A percentile compares a stretch with the other conserved stretches of the same genome.
These are phyloP conservation scores for Exophiala oligosperma DNA, from an alignment of 2,329 filamentous ascomycete species.

Conservation along the genomic window DNA sequence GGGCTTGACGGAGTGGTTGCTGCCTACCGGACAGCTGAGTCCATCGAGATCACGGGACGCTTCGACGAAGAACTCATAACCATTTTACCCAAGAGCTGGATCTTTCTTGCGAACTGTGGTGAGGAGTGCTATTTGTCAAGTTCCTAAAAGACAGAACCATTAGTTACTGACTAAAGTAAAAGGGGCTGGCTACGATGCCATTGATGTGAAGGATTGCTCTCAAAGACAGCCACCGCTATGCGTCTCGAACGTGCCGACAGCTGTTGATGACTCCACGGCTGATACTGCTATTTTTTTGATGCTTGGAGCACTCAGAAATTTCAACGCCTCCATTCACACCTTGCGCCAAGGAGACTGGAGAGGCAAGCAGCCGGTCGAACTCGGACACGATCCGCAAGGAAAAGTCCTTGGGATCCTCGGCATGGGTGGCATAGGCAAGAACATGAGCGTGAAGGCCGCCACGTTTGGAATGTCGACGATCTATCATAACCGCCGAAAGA, in stretches of 20 bases:
- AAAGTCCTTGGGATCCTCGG: slow-evolving; percentile 79
- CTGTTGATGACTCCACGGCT: slow-evolving; percentile 80
- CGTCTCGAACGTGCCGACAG: slow-evolving; percentile 79
- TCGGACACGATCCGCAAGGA: slow-evolving; percentile 75
- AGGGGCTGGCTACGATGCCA: slow-evolving; percentile 76
- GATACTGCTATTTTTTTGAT: slow-evolving; percentile 80
- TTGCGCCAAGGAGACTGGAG: slow-evolving; percentile 69
- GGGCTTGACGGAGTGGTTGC: slow-evolving; percentile 65
- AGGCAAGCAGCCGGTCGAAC: slow-evolving; percentile 54
- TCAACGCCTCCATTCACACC: slow-evolving; percentile 65
- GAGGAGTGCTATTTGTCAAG: too few relatives aligned
- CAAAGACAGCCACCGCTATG: slow-evolving; percentile 55
- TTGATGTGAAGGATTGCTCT: slow-evolving; percentile 72
- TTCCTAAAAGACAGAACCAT: too few relatives aligned
- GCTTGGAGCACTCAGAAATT: slow-evolving; percentile 73
- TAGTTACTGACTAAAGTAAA: too few relatives aligned
- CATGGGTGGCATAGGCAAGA: slow-evolving; percentile 82
- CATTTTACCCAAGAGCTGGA: slow-evolving; percentile 38
- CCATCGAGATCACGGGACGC: slow-evolving; percentile 63
- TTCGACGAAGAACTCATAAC: slow-evolving; percentile 71
- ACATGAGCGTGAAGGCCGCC: slow-evolving; percentile 57
- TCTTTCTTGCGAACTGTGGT: slow-evolving; percentile 39
- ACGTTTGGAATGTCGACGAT: slow-evolving; percentile 33
- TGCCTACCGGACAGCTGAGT: slow-evolving; percentile 71
- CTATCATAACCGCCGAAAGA: slow-evolving; percentile 30